Evolutionary conservation across 139 green algal genomes (phyloP).

Genomic region (Auxenochlorella pyrenoidosa): DNA sequence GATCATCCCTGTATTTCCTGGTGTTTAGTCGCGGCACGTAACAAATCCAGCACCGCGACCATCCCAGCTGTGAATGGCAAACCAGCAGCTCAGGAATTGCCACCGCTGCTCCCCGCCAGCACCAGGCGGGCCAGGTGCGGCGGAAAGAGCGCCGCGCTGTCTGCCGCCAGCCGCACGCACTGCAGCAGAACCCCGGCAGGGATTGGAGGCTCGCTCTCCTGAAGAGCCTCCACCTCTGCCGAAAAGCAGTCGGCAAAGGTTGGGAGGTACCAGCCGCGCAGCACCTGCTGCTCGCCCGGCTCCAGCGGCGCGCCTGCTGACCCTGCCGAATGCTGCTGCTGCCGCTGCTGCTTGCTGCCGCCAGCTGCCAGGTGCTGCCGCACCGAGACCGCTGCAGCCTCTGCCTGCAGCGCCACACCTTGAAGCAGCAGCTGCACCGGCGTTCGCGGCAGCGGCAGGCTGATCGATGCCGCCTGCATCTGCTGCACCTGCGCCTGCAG

Average conservation of each 20-base stretch:
- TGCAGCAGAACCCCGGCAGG: conserved; percentile 34
- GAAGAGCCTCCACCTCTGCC: conserved; percentile 32
- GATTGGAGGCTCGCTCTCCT: conserved; percentile 24
- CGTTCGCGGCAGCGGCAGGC: not conserved
- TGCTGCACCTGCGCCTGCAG: not conserved
- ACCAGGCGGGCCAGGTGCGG: conserved; percentile 43
- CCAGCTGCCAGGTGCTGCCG: not conserved
- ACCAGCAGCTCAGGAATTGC: not conserved
- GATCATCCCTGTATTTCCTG: not conserved
- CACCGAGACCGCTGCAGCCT: not conserved
- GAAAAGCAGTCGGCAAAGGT: conserved; percentile 29
- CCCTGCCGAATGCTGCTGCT: not conserved
- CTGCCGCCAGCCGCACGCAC: conserved; percentile 10
- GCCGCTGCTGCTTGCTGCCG: conserved; percentile 1
- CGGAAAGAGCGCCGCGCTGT: conserved; percentile 14
- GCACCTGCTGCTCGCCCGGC: not conserved
- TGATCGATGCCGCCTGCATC: not conserved
- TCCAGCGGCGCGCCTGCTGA: not conserved
- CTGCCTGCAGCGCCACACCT: not conserved
- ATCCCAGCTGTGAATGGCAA: too few species aligned
- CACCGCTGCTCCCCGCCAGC: not conserved
- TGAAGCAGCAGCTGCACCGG: not conserved
- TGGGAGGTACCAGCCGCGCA: conserved; percentile 16
- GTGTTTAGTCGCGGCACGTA: not conserved
- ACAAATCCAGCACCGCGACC: too few species aligned